Evolutionary conservation across 306 rosid species (phyloP).

Genomic region (Amphicarpaea edgeworthii): DNA sequence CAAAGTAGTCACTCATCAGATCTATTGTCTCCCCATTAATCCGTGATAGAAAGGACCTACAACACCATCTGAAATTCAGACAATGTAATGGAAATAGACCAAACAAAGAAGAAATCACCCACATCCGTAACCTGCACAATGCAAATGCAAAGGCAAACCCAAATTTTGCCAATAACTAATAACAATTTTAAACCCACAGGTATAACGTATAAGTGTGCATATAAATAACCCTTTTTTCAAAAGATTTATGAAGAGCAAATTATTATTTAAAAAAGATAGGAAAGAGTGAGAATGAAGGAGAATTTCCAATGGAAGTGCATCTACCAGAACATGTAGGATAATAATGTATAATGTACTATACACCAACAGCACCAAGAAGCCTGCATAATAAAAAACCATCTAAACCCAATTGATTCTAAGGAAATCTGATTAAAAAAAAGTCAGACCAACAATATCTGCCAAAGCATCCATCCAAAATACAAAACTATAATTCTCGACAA

Average conservation of each 20-base stretch:
- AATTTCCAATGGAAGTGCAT: slow-evolving; percentile 42
- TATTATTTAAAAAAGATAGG: neutral
- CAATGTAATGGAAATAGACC: slow-evolving; percentile 51
- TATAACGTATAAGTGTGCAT: slow-evolving; percentile 13
- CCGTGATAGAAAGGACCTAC: slow-evolving; percentile 57
- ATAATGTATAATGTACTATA: slow-evolving; percentile 48
- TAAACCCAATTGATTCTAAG: slow-evolving; percentile 63
- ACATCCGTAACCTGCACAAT: slow-evolving; percentile 53
- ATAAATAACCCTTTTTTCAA: slow-evolving; percentile 17
- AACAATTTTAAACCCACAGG: slow-evolving; percentile 36
- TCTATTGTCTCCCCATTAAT: slow-evolving; percentile 52
- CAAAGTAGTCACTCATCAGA: slow-evolving; percentile 53
- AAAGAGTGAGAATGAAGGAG: slow-evolving; percentile 21
- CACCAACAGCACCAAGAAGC: slow-evolving; percentile 60
- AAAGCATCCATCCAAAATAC: slow-evolving; percentile 14
- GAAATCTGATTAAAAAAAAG: slow-evolving; percentile 48
- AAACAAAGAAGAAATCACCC: slow-evolving; percentile 56
- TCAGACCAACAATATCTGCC: neutral
- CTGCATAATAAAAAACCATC: slow-evolving; percentile 68
- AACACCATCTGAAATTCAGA: slow-evolving; percentile 65
- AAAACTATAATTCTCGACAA: slow-evolving; percentile 28
- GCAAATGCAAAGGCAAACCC: slow-evolving; percentile 46
- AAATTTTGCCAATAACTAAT: slow-evolving; percentile 38
- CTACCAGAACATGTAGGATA: slow-evolving; percentile 57
- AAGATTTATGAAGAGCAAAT: neutral